Evolutionary conservation across 257 asterid species (phyloP), one percentile per base, ranked within the genome.

Genomic region (Paraleonurus japonicus): DNA sequence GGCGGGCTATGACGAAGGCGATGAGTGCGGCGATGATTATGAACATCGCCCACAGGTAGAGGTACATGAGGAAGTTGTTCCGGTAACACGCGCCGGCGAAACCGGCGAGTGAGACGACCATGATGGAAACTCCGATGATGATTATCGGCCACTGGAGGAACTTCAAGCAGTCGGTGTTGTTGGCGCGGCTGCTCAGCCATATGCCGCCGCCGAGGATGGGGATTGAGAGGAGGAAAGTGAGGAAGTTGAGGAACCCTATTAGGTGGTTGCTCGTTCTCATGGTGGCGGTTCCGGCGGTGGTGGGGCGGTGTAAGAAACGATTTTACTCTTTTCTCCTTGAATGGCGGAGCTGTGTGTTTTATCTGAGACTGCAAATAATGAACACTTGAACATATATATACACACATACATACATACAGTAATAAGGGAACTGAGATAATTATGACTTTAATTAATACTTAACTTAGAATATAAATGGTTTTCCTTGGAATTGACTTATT

Each of bases 101-200:
- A 0, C 97, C 98, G 16, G 97, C 96, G 17, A 92, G 85, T 1
- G 98, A 90, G 62, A 92, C 95, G 2, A 88, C 89, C 93, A 92
- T 87, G 71, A 92, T 89, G 5, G 97, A 69, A 9, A 81, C 78
- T 4, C 97, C 98, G 75, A 92, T 88, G 15, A 87, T 61, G 43
- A 92, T 87, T 61, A 92, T 11, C 0, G 98, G 98, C 97, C 98
- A 92, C 80, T 92, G 98, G 19, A 92, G 95, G 85, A 92, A 92
- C 30, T 75, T 82, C 71, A 92, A 28, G 74, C 98, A 92, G 77
- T 92, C 98, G 72, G 96, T 90, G 87, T 81, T 87, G 90, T 87
- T 88, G 17, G 98, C 97, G 27, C 89, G 89, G 84, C 83, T 83
- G 84, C 97, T 87, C 70, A 92, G 87, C 98, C 98, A 90, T 77